Conservation (phyloP, 805 yeast species). For the Phaffomyces thermotolerans region DNA sequence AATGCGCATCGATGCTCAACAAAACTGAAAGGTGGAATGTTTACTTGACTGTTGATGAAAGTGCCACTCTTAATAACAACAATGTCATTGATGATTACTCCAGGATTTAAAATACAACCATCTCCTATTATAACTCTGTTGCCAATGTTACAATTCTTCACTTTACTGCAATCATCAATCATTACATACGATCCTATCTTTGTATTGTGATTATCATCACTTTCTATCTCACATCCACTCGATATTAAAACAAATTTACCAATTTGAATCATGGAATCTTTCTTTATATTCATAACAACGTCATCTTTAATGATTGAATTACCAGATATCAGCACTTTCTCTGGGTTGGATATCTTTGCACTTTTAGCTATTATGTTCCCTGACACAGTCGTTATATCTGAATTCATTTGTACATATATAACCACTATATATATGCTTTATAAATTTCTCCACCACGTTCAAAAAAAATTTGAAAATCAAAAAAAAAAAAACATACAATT, state of each 20-base stretch:
- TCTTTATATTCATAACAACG: constrained; percentile 10
- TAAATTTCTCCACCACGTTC: not conserved
- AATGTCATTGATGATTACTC: constrained; percentile 43
- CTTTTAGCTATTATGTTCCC: constrained; percentile 43
- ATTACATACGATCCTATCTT: constrained; percentile 41
- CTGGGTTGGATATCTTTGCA: constrained; percentile 37
- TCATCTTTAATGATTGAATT: constrained; percentile 33
- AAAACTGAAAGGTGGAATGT: constrained; percentile 46
- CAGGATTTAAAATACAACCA: constrained; percentile 30
- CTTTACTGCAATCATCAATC: constrained; percentile 29
- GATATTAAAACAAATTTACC: constrained; percentile 42
- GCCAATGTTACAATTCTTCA: constrained; percentile 38
- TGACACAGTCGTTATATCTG: constrained; percentile 41
- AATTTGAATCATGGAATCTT: constrained; percentile 27
- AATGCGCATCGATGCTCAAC: constrained; percentile 21
- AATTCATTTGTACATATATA: constrained; percentile 1
- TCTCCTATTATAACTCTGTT: constrained; percentile 42
- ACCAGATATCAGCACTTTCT: constrained; percentile 39
- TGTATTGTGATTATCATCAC: constrained; percentile 22
- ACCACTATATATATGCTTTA: not conserved
- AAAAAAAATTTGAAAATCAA: not conserved
- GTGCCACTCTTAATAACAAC: constrained; percentile 38
- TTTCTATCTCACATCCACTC: not conserved
- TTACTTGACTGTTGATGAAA: constrained; percentile 33
- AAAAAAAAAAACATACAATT: not conserved